phyloP scores from a whole-genome alignment of 2,329 filamentous ascomycete genomes.

The Fusarium sp. region DNA sequence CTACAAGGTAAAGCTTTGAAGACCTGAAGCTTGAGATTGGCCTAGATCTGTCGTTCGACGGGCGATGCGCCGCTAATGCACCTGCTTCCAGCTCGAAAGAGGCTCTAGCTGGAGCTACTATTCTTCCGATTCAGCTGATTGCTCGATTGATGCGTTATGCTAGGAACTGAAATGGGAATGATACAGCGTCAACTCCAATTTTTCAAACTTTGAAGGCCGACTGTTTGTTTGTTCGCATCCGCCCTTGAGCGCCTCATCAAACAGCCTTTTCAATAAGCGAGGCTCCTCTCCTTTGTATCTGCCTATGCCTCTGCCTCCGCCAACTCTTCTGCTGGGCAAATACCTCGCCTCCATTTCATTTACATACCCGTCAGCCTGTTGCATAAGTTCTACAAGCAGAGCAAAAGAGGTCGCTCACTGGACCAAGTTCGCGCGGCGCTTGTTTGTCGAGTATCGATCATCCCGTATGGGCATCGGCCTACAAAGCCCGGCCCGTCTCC shows the following conservation, averaged over 20 bases:
- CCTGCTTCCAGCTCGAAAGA: slow-evolving; percentile 14
- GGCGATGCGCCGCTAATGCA: slow-evolving; percentile 33
- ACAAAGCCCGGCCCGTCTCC: slow-evolving; percentile 38
- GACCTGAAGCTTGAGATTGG: slow-evolving; percentile 1
- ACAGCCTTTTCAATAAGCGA: slow-evolving; percentile 10
- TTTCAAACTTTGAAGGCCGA: slow-evolving; percentile 4
- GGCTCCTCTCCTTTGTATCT: slow-evolving; percentile 3
- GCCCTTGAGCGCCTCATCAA: neutral
- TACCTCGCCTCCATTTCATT: slow-evolving; percentile 27
- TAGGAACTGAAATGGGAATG: neutral
- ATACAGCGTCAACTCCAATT: neutral
- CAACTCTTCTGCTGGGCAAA: slow-evolving; percentile 1
- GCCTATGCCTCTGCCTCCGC: neutral
- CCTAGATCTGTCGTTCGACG: slow-evolving; percentile 1
- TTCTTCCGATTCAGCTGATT: slow-evolving; percentile 36
- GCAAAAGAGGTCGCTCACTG: slow-evolving; percentile 4
- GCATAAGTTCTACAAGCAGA: slow-evolving; percentile 15
- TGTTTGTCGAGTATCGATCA: slow-evolving; percentile 40
- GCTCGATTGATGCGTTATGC: slow-evolving; percentile 4
- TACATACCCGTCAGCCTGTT: slow-evolving; percentile 22
- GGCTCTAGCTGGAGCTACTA: slow-evolving; percentile 37
- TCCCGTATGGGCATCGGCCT: slow-evolving; percentile 36
- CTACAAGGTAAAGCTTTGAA: neutral
- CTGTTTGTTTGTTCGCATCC: neutral
- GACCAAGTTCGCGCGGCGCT: slow-evolving; percentile 29